Conservation (phyloP, 305 asterid genomes). For the Stenogyne calaminthoides region DNA sequence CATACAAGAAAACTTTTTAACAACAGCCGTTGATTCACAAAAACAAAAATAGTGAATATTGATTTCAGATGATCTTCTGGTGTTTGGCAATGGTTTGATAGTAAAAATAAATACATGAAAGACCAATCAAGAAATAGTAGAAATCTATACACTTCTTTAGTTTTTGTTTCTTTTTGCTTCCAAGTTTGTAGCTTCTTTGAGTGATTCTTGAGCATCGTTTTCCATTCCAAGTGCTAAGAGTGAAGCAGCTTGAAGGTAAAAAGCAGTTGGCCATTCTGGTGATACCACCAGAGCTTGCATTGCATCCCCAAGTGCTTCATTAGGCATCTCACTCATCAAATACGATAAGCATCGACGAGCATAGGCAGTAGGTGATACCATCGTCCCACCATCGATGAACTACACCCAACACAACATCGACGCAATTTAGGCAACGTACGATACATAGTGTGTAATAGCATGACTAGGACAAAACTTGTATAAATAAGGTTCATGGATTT, state of each 20-base stretch:
- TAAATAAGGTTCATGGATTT: not conserved
- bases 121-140: not conserved
- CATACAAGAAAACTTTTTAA: not conserved
- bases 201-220: constrained; percentile 80
- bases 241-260: constrained; percentile 81
- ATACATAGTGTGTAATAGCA: not conserved
- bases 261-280: constrained; percentile 85
- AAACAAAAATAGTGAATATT: constrained; percentile 21
- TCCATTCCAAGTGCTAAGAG: constrained; percentile 77
- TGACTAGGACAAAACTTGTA: not conserved
- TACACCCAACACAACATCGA: constrained; percentile 26
- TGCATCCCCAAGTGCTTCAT: constrained; percentile 77
- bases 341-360: constrained; percentile 80
- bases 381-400: constrained; percentile 92
- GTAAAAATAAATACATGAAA: constrained; percentile 38
- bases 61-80: constrained; percentile 31
- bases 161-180: constrained; percentile 66
- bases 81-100: constrained; percentile 15
- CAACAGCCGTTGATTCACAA: constrained; percentile 18
- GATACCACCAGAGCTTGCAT: constrained; percentile 79
- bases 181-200: constrained; percentile 77
- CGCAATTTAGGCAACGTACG: not conserved
- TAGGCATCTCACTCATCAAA: constrained; percentile 71
- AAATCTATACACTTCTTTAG: constrained; percentile 49
- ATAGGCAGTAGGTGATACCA: constrained; percentile 78